A percentile compares a stretch with the other conserved stretches of the same genome.
Conservation (phyloP, 345 rosid genomes). For the Geranium brycei region DNA sequence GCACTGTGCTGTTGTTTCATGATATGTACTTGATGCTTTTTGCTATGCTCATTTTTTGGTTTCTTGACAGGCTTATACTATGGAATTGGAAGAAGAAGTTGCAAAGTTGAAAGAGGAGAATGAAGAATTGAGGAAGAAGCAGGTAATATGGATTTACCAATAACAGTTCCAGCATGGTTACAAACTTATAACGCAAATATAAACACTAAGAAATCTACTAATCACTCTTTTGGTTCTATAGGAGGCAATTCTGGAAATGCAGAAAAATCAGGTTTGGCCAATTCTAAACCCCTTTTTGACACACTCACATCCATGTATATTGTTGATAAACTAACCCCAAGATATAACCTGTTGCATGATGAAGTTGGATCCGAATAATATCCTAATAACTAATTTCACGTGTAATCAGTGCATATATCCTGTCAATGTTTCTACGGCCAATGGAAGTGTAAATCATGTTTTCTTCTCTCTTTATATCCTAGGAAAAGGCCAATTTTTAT, state of each 20-base stretch:
- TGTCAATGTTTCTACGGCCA: too few relatives aligned
- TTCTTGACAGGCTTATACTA: constrained; percentile 65
- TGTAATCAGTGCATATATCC: too few relatives aligned
- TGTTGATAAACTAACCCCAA: not conserved
- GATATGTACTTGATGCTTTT: not conserved
- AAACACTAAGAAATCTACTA: constrained; percentile 3
- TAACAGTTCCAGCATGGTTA: not conserved
- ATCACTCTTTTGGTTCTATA: constrained; percentile 23
- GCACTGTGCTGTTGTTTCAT: not conserved
- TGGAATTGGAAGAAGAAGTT: constrained; percentile 89
- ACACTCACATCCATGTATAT: not conserved
- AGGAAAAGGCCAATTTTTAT: too few relatives aligned
- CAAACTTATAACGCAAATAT: not conserved
- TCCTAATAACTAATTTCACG: too few relatives aligned
- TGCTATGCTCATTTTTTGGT: constrained; percentile 9
- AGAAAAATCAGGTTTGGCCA: constrained; percentile 60
- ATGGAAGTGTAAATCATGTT: too few relatives aligned
- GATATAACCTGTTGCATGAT: too few relatives aligned
- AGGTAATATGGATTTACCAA: constrained; percentile 24
- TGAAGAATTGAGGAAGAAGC: constrained; percentile 54
- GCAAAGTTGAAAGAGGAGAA: constrained; percentile 81
- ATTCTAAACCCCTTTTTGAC: not conserved
- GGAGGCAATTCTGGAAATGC: constrained; percentile 61
- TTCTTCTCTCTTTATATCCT: too few relatives aligned
- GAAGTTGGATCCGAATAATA: too few relatives aligned